phyloP scores from a whole-genome alignment of 1,284 basidiomycete genomes.

The Schizopora paradoxa region DNA sequence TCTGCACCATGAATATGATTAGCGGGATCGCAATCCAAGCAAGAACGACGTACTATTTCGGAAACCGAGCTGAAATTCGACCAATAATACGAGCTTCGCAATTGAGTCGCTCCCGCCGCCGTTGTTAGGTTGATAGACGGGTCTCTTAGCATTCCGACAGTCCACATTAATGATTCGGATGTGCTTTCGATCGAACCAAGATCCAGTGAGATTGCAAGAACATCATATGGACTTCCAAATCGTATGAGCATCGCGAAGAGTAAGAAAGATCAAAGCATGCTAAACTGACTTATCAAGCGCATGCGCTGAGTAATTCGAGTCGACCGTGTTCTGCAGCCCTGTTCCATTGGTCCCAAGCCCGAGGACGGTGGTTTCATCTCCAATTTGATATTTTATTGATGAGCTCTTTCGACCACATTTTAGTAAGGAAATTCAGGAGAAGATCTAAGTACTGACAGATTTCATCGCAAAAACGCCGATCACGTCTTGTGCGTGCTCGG shows the following conservation, averaged over 20 bases:
- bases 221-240: conserved; percentile 11
- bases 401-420: conserved; percentile 2
- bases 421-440: not conserved
- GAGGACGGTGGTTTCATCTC: conserved; percentile 27
- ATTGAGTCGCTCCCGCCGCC: conserved; percentile 20
- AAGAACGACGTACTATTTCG: conserved; percentile 19
- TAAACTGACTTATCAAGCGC: conserved; percentile 27
- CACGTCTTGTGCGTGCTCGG: conserved; percentile 33
- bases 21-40: conserved; percentile 7
- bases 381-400: conserved; percentile 31
- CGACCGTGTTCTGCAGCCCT: conserved; percentile 28
- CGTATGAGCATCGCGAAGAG: not conserved
- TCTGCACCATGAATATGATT: conserved; percentile 28
- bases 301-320: conserved; percentile 26
- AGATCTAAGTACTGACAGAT: conserved; percentile 21
- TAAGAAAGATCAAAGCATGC: conserved; percentile 17
- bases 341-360: conserved; percentile 28
- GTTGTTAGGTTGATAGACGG: conserved; percentile 33
- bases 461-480: conserved; percentile 31
- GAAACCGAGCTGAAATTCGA: conserved; percentile 16
- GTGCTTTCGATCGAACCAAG: conserved; percentile 10
- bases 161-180: conserved; percentile 32
- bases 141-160: conserved; percentile 38
- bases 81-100: conserved; percentile 31
- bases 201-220: conserved; percentile 23